phyloP scores from a whole-genome alignment of 2,329 filamentous ascomycete species.

The Alternaria metachromatica region DNA sequence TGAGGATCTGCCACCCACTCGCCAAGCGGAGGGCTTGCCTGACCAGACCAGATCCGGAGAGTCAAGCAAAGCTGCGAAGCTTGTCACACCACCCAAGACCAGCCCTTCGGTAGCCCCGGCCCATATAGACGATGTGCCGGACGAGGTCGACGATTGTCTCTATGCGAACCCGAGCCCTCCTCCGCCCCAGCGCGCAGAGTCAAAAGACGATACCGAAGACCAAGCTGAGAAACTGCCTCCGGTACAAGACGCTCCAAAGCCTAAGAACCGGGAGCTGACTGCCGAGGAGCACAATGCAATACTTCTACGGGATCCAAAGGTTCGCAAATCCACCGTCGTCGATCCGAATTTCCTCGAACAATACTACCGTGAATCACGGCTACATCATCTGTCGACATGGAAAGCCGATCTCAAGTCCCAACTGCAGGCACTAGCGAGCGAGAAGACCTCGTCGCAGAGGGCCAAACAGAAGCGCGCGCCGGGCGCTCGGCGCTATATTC shows the following conservation, averaged over 20 bases:
- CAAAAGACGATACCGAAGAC: constrained; percentile 11
- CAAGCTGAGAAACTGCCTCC: constrained; percentile 3
- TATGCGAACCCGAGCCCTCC: constrained; percentile 29
- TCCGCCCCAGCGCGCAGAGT: constrained; percentile 5
- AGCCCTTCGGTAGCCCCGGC: constrained; percentile 30
- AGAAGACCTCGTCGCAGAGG: constrained; percentile 65
- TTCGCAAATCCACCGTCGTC: constrained; percentile 87
- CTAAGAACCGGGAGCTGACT: constrained; percentile 61
- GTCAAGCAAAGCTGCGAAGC: constrained; percentile 14
- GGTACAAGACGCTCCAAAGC: not conserved
- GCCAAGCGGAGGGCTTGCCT: constrained; percentile 43
- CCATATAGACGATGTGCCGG: constrained; percentile 3
- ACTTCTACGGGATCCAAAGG: constrained; percentile 80
- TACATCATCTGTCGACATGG: constrained; percentile 96
- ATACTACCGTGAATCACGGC: constrained; percentile 90
- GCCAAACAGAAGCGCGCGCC: constrained; percentile 61
- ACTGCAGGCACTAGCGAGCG: constrained; percentile 79
- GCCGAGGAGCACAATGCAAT: constrained; percentile 92
- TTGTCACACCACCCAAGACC: constrained; percentile 41
- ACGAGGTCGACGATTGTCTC: constrained; percentile 30
- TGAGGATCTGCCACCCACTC: constrained; percentile 41
- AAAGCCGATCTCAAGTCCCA: constrained; percentile 92
- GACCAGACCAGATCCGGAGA: constrained; percentile 13
- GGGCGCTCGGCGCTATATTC: constrained; percentile 77
- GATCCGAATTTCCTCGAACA: constrained; percentile 94